Evolutionary conservation across 2,329 filamentous ascomycete species (phyloP), one percentile per base, ranked within the genome.

Genomic region (Pestalotiopsis sp.): DNA sequence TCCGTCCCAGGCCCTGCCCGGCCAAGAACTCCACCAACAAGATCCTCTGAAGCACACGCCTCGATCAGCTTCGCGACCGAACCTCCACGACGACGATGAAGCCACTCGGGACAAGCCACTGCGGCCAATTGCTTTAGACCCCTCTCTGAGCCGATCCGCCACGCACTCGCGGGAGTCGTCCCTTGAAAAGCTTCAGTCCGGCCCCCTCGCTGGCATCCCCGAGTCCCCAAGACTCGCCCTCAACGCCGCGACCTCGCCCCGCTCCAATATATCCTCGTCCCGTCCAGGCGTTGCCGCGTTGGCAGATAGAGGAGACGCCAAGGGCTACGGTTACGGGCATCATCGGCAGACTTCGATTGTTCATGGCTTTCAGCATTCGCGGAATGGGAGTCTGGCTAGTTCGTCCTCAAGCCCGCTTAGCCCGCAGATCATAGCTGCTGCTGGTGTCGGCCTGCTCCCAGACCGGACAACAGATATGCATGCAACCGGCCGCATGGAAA

Each of bases 311-410:
- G 80, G 85, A 69, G 89, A 90, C 73, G 84, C 83, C 62, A 90
- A 90, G 76, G 80, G 81, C 58, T 82, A 82, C 41, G 76, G 84
- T 27, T 90, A 98, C 85, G 93, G 93, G 69, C 95, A 99, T 80
- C 94, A 98, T 82, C 91, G 96, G 67, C 94, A 99, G 83, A 97
- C 95, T 0, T 98, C 95, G 63, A 98, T 98, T 75, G 95, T 98
- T 68, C 93, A 98, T 89, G 95, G 96, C 76, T 91, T 97, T 73
- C 95, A 97, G 80, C 96, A 99, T 88, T 89, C 89, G 75, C 87
- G 95, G 81, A 97, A 97, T 87, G 92, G 94, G 75, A 98, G 95
- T 82, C 90, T 92, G 76, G 90, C 91, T 72, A 94, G 93, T 78
- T 90, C 92, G 68, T 89, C 92, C 45, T 91, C 92, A 36, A 97